Evolutionary conservation across 441 rosid genomes (phyloP), one percentile per base, ranked within the genome.

Genomic region (Populus hybrid): DNA sequence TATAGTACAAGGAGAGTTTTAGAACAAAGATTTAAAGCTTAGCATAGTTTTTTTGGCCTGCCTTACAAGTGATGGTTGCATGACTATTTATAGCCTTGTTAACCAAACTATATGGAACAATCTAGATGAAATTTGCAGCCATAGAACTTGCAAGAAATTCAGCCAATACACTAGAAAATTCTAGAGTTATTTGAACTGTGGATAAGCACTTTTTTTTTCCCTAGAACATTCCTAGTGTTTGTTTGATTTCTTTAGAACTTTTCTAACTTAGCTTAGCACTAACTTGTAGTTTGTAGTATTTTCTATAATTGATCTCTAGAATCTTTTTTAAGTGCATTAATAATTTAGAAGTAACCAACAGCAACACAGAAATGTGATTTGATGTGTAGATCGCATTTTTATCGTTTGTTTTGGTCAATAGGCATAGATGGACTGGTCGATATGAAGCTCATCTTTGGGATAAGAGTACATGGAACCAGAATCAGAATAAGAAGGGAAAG

Each of bases 381-480:
- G 61, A 53, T 53, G 7, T 3, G 2, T 18, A 6, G 30, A 30
- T 30, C n/a, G 38, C 85, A 89, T 87, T 81, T 84, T 89, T 82
- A 19, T 36, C 3, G 57, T 19, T 21, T 73, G 24, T 72, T 75
- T 18, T 42, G 35, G 23, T 75, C 65, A 32, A 79, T 81, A 95
- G 98, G 83, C 98, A 93, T 80, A 88, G 98, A 84, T 93, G 98
- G 97, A 95, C 97, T 42, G 98, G 98, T 70, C 87, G 98, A 79
- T 95, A 86, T 71, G 98, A 95, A 74, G 98, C 98, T 71, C 98
- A 95, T 75, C 94, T 95, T 23, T 95, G 98, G 98, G 98, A 95
- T 76, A 95, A 92, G 85, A 87, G 85, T 80, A 91, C 95, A 6
- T 95, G 98, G 98, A 95, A 95, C 79, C 87, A 86, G 82, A 86